phyloP scores from a whole-genome alignment of 768 basidiomycete species.

The Termitomyces sp. region DNA sequence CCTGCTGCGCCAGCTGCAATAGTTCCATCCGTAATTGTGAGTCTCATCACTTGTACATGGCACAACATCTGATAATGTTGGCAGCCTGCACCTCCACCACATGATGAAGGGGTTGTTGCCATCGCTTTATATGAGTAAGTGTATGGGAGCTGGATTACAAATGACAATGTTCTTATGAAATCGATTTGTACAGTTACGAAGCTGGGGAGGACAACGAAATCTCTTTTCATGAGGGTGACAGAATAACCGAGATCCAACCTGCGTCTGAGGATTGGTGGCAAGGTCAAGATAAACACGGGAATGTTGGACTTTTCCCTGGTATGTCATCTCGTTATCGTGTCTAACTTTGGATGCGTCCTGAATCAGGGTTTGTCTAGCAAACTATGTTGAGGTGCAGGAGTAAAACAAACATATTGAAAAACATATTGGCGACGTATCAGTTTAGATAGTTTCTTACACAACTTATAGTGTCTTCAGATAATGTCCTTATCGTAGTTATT shows the following conservation, averaged over 20 bases:
- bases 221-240: conserved; percentile 77
- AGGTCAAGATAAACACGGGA: conserved; percentile 51
- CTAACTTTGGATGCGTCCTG: neutral
- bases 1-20: too few species aligned
- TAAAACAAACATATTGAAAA: conserved; percentile 2
- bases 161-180: neutral
- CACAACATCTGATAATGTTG: conserved; percentile 14
- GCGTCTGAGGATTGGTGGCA: conserved; percentile 90
- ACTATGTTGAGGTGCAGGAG: conserved; percentile 28
- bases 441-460: neutral
- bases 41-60: neutral
- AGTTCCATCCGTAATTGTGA: conserved; percentile 20
- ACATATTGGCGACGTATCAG: too few species aligned
- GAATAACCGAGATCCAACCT: conserved; percentile 72
- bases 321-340: conserved; percentile 15
- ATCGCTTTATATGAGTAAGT: conserved; percentile 70
- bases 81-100: conserved; percentile 35
- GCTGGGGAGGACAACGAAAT: conserved; percentile 91
- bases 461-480: neutral
- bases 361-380: conserved; percentile 15
- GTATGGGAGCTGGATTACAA: neutral
- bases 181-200: conserved; percentile 54
- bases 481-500: too few species aligned
- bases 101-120: conserved; percentile 56
- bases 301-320: conserved; percentile 75